phyloP scores from a whole-genome alignment of 306 rosid species.

The Quercus robur region DNA sequence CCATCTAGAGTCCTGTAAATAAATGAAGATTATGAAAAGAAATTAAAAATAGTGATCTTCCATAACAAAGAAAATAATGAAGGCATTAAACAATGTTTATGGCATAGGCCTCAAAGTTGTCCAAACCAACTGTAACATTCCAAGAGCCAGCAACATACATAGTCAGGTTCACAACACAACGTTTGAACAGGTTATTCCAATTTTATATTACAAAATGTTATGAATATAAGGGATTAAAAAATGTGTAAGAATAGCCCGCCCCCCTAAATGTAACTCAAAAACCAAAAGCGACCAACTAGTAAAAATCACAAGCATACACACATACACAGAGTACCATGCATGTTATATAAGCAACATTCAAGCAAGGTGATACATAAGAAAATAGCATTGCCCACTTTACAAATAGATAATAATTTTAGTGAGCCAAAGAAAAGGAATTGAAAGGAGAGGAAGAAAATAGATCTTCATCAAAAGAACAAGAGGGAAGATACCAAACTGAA shows the following conservation, averaged over 20 bases:
- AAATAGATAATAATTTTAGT: no score
- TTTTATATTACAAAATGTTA: neutral
- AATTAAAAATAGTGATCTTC: neutral
- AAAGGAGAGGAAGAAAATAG: no score
- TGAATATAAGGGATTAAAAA: no score
- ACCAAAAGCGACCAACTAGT: neutral
- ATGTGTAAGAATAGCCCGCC: neutral
- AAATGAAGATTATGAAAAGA: no score
- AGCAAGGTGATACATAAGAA: neutral
- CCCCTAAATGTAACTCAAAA: neutral
- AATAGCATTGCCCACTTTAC: neutral
- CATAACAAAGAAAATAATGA: no score
- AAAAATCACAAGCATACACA: neutral
- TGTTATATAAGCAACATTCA: neutral
- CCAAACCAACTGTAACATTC: no score
- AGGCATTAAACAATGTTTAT: no score
- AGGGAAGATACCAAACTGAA: neutral
- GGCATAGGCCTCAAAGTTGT: no score
- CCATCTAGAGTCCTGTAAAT: no score
- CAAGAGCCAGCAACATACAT: no score
- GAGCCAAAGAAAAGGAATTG: no score
- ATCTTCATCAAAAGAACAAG: neutral
- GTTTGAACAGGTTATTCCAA: neutral
- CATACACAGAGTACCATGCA: neutral
- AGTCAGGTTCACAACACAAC: neutral